phyloP scores from a whole-genome alignment of 352 stramenopile genomes.

The Globisporangium polare region DNA sequence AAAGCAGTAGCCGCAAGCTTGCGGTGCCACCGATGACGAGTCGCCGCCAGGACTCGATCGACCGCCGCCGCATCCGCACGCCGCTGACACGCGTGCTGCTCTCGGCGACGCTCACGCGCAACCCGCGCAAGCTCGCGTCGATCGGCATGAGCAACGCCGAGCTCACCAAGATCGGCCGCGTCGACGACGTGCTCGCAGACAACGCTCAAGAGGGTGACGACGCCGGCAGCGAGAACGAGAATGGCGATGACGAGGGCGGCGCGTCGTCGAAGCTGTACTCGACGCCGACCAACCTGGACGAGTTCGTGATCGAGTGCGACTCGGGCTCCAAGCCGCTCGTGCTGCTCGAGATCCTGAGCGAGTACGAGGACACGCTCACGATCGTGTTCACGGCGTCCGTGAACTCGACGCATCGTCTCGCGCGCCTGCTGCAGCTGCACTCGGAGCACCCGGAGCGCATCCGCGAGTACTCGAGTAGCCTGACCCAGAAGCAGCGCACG shows the following conservation, averaged over 20 bases:
- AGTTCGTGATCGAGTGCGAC: constrained; percentile 92
- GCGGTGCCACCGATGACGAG: constrained; percentile 41
- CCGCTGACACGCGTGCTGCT: constrained; percentile 95
- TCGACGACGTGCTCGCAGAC: constrained; percentile 55
- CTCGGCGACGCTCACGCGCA: constrained; percentile 96
- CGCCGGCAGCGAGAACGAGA: constrained; percentile 24
- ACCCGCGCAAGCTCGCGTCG: constrained; percentile 94
- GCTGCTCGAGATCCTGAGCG: constrained; percentile 90
- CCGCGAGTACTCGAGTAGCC: constrained; percentile 76
- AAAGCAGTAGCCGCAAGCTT: background rate
- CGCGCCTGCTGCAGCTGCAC: constrained; percentile 91
- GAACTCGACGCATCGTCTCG: constrained; percentile 95
- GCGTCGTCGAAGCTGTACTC: constrained; percentile 61
- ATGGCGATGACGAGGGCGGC: constrained; percentile 17
- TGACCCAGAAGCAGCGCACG: constrained; percentile 80
- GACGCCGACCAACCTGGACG: constrained; percentile 72
- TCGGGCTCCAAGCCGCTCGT: constrained; percentile 94
- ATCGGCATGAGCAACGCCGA: constrained; percentile 95
- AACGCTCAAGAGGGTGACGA: constrained; percentile 56
- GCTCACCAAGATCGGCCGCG: constrained; percentile 84
- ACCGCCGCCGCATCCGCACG: constrained; percentile 69
- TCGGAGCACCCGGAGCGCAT: constrained; percentile 47
- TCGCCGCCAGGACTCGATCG: constrained; percentile 73
- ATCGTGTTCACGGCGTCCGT: constrained; percentile 97
- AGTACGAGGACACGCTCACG: constrained; percentile 68